Conservation (phyloP, 2,329 filamentous ascomycete species). For the Fusarium sp. region DNA sequence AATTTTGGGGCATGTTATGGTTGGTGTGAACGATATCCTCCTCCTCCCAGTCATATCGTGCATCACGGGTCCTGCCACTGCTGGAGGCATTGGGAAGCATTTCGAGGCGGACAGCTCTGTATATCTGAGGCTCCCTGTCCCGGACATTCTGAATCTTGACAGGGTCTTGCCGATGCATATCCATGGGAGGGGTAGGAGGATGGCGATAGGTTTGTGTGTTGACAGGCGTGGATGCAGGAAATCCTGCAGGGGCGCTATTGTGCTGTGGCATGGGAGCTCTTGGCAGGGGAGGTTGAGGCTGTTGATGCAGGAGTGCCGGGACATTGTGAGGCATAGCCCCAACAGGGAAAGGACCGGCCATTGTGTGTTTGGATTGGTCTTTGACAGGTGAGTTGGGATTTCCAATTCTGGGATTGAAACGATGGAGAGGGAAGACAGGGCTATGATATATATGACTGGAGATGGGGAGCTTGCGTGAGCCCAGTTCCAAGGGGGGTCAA, state of each 20-base stretch:
- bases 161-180: slow-evolving; percentile 33
- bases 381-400: slow-evolving; percentile 11
- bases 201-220: slow-evolving; percentile 15
- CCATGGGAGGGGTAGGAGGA: slow-evolving; percentile 31
- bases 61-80: slow-evolving; percentile 53
- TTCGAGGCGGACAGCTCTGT: slow-evolving; percentile 58
- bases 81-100: slow-evolving; percentile 52
- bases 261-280: slow-evolving; percentile 9
- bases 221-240: slow-evolving; percentile 18
- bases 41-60: slow-evolving; percentile 59
- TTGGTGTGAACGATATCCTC: slow-evolving; percentile 52
- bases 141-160: slow-evolving; percentile 54
- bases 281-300: slow-evolving; percentile 14
- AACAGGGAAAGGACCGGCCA: slow-evolving; percentile 18
- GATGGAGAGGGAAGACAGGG: slow-evolving; percentile 17
- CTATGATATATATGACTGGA: slow-evolving; percentile 35
- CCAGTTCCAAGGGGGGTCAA: background rate
- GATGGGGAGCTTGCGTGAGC: slow-evolving; percentile 1
- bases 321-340: slow-evolving; percentile 23
- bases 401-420: slow-evolving; percentile 7
- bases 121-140: slow-evolving; percentile 54
- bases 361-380: slow-evolving; percentile 23
- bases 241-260: slow-evolving; percentile 6
- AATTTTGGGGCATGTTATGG: slow-evolving; percentile 55
- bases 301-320: slow-evolving; percentile 18